These are phyloP conservation scores for Volvox carteri DNA, from an alignment of 163 green algal species.

Conservation along the genomic window DNA sequence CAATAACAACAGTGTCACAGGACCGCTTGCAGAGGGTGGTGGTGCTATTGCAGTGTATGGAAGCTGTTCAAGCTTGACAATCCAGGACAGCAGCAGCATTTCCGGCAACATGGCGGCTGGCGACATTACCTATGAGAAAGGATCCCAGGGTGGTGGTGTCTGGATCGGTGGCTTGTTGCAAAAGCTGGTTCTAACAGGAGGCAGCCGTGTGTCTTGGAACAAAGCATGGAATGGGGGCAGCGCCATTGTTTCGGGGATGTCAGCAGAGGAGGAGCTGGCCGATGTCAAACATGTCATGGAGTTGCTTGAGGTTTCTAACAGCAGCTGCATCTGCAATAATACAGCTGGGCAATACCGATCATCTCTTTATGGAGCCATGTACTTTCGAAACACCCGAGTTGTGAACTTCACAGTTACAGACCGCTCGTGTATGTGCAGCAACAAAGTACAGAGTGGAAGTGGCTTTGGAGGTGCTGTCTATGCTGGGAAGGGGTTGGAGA, in stretches of 20 bases:
- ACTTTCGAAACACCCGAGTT: not conserved
- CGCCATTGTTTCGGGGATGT: not conserved
- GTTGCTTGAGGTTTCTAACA: not conserved
- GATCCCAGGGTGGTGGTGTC: not conserved
- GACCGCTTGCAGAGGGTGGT: not conserved
- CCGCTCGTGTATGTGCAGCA: not conserved
- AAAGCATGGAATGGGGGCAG: not conserved
- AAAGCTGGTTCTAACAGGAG: not conserved
- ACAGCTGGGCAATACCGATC: not conserved
- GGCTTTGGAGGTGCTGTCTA: not conserved
- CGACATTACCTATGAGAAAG: too few species aligned
- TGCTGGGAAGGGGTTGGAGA: not conserved
- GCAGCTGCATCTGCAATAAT: conserved; percentile 7
- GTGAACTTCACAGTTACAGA: not conserved
- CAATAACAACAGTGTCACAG: not conserved
- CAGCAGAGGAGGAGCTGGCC: not conserved
- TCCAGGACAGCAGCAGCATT: not conserved
- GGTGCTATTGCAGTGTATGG: not conserved
- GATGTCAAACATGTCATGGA: not conserved
- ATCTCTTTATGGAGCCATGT: not conserved
- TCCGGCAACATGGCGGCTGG: not conserved
- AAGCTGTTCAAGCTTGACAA: not conserved
- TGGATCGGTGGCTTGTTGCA: not conserved
- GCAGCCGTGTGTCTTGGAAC: not conserved
- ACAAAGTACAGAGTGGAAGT: not conserved